These are phyloP conservation scores for Cryphonectria naterciae DNA, from an alignment of 2,329 filamentous ascomycete species.

Conservation along the genomic window DNA sequence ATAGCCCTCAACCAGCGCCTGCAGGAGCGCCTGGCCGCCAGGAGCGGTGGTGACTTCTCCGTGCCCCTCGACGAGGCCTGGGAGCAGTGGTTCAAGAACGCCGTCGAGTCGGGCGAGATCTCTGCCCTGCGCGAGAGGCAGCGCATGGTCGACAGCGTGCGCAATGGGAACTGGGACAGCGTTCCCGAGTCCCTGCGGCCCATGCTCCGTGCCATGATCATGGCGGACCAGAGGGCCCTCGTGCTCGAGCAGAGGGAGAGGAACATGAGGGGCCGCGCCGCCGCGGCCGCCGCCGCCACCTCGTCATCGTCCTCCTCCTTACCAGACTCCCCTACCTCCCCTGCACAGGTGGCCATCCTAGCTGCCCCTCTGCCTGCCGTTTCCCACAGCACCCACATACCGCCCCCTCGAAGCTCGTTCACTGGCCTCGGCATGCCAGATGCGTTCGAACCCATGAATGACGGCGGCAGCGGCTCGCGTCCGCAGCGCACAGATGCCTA, in stretches of 20 bases:
- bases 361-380: conserved; percentile 17
- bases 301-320: conserved; percentile 4
- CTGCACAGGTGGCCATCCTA: conserved; percentile 20
- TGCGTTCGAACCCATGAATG: conserved; percentile 20
- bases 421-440: conserved; percentile 22
- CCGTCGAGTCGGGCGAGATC: conserved; percentile 63
- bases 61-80: conserved; percentile 70
- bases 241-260: conserved; percentile 36
- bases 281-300: conserved; percentile 8
- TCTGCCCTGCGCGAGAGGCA: conserved; percentile 42
- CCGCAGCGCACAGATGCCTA: conserved; percentile 24
- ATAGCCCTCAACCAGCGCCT: conserved; percentile 67
- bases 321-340: conserved; percentile 17
- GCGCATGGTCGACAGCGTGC: conserved; percentile 58
- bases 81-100: conserved; percentile 76
- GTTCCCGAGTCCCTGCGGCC: conserved; percentile 61
- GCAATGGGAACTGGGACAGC: conserved; percentile 60
- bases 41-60: conserved; percentile 62
- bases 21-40: conserved; percentile 64
- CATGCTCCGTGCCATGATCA: conserved; percentile 53
- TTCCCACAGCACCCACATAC: conserved; percentile 13
- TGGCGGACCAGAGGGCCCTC: conserved; percentile 39
- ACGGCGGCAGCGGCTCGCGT: conserved; percentile 22
- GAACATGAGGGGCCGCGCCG: conserved; percentile 27
- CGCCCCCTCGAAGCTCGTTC: conserved; percentile 24